Evolutionary conservation across 192 early-diverging fungal genomes (phyloP).

Genomic region (Coemansia sp.): DNA sequence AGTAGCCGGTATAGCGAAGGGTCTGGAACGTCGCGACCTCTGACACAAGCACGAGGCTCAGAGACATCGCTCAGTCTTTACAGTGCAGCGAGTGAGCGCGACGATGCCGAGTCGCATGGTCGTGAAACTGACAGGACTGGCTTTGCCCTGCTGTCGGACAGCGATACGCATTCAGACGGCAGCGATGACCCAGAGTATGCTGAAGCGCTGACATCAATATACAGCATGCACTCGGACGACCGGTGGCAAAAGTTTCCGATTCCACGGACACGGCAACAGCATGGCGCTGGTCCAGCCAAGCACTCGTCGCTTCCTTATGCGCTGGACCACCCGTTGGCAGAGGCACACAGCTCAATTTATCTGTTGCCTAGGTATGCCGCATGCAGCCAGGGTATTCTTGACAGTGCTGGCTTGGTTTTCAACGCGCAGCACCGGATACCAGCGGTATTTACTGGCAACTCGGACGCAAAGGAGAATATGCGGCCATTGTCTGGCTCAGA

Average conservation of each 20-base stretch:
- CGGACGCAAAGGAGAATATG: background rate
- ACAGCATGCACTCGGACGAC: conserved; percentile 1
- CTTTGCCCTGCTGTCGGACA: background rate
- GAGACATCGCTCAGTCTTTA: conserved; percentile 30
- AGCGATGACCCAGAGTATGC: conserved; percentile 7
- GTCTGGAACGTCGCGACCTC: conserved; percentile 14
- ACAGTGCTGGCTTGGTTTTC: background rate
- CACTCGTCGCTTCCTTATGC: conserved; percentile 8
- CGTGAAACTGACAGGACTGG: background rate
- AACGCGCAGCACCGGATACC: background rate
- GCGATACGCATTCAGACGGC: background rate
- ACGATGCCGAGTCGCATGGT: background rate
- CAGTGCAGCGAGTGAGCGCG: conserved; percentile 27
- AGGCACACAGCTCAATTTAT: conserved; percentile 19
- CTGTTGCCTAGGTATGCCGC: conserved; percentile 20
- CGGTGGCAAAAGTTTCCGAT: conserved; percentile 1
- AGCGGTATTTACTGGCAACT: background rate
- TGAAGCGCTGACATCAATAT: conserved; percentile 6
- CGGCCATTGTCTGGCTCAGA: background rate
- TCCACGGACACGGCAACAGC: background rate
- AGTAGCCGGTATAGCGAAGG: conserved; percentile 12
- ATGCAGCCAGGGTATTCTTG: conserved; percentile 23
- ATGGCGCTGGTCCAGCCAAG: background rate
- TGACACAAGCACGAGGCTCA: conserved; percentile 27
- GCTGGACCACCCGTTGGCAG: background rate